phyloP scores from a whole-genome alignment of 1,139 yeast species.

The Nakaseomyces kungkrabaensis region DNA sequence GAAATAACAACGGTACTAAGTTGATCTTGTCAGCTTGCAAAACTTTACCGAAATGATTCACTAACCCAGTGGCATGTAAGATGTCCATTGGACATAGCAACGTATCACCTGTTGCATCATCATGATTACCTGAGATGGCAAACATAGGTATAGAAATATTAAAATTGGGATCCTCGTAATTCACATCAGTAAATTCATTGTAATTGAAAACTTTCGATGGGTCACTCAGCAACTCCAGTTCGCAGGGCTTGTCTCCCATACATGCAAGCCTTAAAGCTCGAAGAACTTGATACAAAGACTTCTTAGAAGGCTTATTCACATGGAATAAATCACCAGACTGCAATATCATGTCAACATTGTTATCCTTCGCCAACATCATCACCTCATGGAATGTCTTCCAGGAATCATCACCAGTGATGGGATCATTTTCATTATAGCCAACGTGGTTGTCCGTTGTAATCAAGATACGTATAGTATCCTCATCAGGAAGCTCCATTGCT shows the following conservation, averaged over 20 bases:
- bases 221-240: slow-evolving; percentile 73
- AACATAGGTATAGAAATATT: slow-evolving; percentile 89
- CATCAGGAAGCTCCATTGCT: slow-evolving; percentile 25
- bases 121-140: slow-evolving; percentile 94
- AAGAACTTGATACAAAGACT: slow-evolving; percentile 77
- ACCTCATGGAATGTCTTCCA: slow-evolving; percentile 83
- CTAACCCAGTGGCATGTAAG: slow-evolving; percentile 67
- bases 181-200: slow-evolving; percentile 56
- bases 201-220: slow-evolving; percentile 45
- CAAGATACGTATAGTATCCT: slow-evolving; percentile 62
- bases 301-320: slow-evolving; percentile 78
- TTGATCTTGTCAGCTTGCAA: slow-evolving; percentile 64
- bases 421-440: slow-evolving; percentile 84
- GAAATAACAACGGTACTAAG: slow-evolving; percentile 69
- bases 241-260: slow-evolving; percentile 83
- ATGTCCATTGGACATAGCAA: slow-evolving; percentile 83
- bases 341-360: slow-evolving; percentile 78
- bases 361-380: slow-evolving; percentile 56
- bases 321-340: slow-evolving; percentile 95
- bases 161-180: slow-evolving; percentile 82
- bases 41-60: slow-evolving; percentile 86
- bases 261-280: slow-evolving; percentile 61
- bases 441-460: slow-evolving; percentile 95
- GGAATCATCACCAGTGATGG: slow-evolving; percentile 83
- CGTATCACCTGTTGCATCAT: slow-evolving; percentile 88